Evolutionary conservation across 345 rosid species (phyloP).

Genomic region (Melaleuca quinquenervia): DNA sequence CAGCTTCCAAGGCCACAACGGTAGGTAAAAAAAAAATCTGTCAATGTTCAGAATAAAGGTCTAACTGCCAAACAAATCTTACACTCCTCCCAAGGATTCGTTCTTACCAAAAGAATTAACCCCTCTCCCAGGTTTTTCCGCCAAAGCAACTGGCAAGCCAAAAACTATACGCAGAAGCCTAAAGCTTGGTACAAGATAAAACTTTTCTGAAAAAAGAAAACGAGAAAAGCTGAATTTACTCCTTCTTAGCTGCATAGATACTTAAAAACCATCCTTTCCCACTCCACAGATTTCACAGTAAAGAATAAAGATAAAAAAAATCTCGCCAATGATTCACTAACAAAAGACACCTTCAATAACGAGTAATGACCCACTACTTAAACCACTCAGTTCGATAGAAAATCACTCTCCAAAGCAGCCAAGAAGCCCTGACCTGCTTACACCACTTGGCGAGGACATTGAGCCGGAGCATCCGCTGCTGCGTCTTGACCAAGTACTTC

Average conservation of each 20-base stretch:
- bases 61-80: background rate
- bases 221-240: background rate
- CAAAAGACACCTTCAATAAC: background rate
- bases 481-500: slow-evolving; percentile 70
- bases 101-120: background rate
- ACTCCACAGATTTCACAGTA: background rate
- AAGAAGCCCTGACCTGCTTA: slow-evolving; percentile 53
- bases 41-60: background rate
- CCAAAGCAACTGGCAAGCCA: background rate
- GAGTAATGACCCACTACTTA: background rate
- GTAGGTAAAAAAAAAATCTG: background rate
- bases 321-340: background rate
- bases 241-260: background rate
- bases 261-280: background rate
- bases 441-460: slow-evolving; percentile 97
- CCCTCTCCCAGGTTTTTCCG: background rate
- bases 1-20: background rate
- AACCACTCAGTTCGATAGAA: background rate
- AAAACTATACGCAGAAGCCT: background rate
- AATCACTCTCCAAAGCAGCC: background rate
- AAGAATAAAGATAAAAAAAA: background rate
- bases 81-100: background rate
- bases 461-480: slow-evolving; percentile 93
- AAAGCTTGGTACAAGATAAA: background rate
- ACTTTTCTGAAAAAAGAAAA: background rate